Percentiles rank a stretch among this genome's conserved stretches.
These are phyloP conservation scores for Dendryphion nanum DNA, from an alignment of 2,329 filamentous ascomycete genomes.

Conservation along the genomic window DNA sequence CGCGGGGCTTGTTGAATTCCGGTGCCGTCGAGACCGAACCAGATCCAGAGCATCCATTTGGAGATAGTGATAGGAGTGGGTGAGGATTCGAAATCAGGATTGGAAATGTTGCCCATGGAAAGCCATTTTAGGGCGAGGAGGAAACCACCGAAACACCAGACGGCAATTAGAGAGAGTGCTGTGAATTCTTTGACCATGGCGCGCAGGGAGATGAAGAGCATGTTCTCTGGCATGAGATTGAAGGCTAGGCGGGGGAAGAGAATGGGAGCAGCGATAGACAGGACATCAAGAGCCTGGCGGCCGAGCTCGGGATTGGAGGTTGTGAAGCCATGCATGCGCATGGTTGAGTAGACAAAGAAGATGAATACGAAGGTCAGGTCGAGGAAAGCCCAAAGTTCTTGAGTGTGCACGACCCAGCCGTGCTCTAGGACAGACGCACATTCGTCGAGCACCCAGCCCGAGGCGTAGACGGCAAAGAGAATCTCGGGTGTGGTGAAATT, in stretches of 20 bases:
- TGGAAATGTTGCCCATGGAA: conserved; percentile 44
- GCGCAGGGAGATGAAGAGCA: conserved; percentile 76
- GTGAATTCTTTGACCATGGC: conserved; percentile 87
- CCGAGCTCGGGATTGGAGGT: conserved; percentile 49
- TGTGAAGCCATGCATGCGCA: conserved; percentile 66
- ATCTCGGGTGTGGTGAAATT: conserved; percentile 60
- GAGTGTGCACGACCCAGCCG: conserved; percentile 76
- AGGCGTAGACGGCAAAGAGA: conserved; percentile 69
- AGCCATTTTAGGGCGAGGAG: conserved; percentile 78
- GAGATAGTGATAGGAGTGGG: conserved; percentile 68
- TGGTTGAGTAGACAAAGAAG: conserved; percentile 65
- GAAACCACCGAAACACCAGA: conserved; percentile 84
- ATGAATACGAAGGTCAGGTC: conserved; percentile 76
- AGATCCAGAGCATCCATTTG: conserved; percentile 93
- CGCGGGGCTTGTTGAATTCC: conserved; percentile 59
- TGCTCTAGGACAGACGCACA: conserved; percentile 76
- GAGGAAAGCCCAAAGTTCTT: conserved; percentile 86
- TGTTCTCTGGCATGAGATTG: conserved; percentile 78
- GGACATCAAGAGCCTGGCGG: conserved; percentile 71
- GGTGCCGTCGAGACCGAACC: conserved; percentile 79
- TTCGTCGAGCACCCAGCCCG: conserved; percentile 78
- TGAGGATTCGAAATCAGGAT: conserved; percentile 27
- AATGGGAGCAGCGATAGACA: conserved; percentile 77
- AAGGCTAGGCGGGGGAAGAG: conserved; percentile 78
- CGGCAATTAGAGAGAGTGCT: conserved; percentile 70